These are phyloP conservation scores for Trichosporon coremiiforme DNA, from an alignment of 1,284 basidiomycete genomes.

Conservation along the genomic window DNA sequence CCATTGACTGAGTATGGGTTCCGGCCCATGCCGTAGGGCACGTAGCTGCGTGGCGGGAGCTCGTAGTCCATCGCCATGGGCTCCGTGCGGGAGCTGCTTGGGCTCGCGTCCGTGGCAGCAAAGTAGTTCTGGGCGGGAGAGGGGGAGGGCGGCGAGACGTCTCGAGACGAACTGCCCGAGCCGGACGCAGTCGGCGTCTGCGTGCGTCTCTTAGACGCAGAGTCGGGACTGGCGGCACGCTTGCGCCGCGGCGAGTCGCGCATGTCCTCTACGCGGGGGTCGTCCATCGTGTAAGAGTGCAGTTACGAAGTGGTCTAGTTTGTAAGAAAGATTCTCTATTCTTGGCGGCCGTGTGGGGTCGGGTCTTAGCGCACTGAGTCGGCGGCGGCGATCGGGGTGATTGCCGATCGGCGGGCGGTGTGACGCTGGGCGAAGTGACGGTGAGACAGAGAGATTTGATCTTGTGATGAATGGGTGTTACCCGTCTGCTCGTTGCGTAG, in stretches of 20 bases:
- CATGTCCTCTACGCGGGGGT: background rate
- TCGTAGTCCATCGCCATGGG: background rate
- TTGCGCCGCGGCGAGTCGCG: conserved; percentile 10
- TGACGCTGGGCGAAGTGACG: too few relatives aligned
- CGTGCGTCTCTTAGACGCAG: conserved; percentile 7
- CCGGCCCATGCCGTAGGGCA: background rate
- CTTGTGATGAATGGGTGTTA: background rate
- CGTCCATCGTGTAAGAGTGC: background rate
- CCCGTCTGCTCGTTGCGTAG: background rate
- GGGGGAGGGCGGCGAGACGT: background rate
- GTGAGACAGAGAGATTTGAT: too few relatives aligned
- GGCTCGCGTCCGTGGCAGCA: background rate
- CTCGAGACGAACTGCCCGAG: background rate
- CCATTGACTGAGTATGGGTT: background rate
- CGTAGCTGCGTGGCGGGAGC: background rate
- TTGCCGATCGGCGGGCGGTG: background rate
- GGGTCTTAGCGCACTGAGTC: background rate
- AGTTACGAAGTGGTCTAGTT: background rate
- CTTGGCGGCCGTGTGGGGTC: too few relatives aligned
- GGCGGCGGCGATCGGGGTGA: background rate
- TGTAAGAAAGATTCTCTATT: background rate
- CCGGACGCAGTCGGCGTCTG: background rate
- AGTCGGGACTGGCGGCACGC: background rate
- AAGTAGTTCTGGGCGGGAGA: background rate
- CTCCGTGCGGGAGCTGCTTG: background rate